A percentile compares a stretch with the other conserved stretches of the same genome.
phyloP scores from a whole-genome alignment of 2,329 filamentous ascomycete genomes.

The Cordyceps pruinosa region DNA sequence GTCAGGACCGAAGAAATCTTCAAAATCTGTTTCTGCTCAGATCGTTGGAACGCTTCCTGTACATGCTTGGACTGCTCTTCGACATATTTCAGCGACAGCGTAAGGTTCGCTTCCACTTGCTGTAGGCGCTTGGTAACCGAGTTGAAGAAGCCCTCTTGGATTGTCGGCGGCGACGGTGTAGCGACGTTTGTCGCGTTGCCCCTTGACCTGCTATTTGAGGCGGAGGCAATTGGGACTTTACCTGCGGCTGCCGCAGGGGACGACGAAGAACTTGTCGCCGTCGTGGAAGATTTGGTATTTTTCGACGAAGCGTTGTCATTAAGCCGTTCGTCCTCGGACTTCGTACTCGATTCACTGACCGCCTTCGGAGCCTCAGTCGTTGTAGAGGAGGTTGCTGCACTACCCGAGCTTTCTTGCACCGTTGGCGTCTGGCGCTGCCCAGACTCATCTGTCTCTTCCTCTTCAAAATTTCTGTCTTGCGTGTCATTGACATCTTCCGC shows the following conservation, averaged over 20 bases:
- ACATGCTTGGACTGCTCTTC: slow-evolving; percentile 91
- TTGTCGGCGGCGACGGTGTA: slow-evolving; percentile 56
- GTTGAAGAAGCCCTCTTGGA: slow-evolving; percentile 97
- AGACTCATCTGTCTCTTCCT: neutral
- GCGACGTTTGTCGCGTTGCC: slow-evolving; percentile 22
- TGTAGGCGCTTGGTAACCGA: slow-evolving; percentile 88
- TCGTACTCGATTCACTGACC: slow-evolving; percentile 15
- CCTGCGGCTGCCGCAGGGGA: neutral
- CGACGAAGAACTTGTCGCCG: neutral
- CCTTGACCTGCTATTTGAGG: slow-evolving; percentile 22
- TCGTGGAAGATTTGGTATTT: neutral
- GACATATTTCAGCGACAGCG: slow-evolving; percentile 88
- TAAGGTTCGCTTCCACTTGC: slow-evolving; percentile 86
- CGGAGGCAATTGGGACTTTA: neutral
- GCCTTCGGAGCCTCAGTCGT: neutral
- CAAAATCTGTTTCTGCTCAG: slow-evolving; percentile 80
- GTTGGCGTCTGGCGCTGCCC: neutral
- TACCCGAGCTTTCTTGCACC: neutral
- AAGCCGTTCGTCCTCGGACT: neutral
- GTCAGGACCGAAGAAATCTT: slow-evolving; percentile 78
- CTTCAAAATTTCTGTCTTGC: neutral
- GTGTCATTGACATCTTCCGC: neutral
- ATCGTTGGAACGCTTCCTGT: slow-evolving; percentile 75
- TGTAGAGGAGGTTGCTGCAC: neutral
- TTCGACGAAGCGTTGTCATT: neutral